Conservation (phyloP, 176 grass and related monocot species). For the Coix lacrymajobi region DNA sequence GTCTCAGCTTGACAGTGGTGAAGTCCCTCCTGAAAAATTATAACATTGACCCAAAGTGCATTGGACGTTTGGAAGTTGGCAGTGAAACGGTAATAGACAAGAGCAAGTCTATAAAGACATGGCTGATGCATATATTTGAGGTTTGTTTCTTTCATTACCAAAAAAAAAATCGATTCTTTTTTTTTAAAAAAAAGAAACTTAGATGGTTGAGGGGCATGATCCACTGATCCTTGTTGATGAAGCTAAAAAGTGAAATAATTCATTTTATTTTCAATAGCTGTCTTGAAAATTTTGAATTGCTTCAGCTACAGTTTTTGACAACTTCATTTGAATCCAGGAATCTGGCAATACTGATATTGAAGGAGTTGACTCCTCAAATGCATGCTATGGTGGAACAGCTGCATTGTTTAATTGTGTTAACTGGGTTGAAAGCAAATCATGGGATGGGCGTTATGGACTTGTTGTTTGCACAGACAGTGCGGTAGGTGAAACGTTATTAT, state of each 20-base stretch:
- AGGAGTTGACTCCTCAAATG: slow-evolving; percentile 89
- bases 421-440: slow-evolving; percentile 95
- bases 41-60: slow-evolving; percentile 71
- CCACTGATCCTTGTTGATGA: background rate
- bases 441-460: slow-evolving; percentile 89
- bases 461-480: slow-evolving; percentile 98
- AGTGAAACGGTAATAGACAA: slow-evolving; percentile 99
- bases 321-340: slow-evolving; percentile 46
- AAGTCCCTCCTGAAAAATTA: slow-evolving; percentile 82
- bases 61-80: slow-evolving; percentile 93
- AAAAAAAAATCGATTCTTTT: background rate
- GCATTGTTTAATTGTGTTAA: slow-evolving; percentile 93
- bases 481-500: slow-evolving; percentile 37
- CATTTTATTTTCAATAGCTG: background rate
- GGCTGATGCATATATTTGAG: slow-evolving; percentile 99
- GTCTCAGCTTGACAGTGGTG: slow-evolving; percentile 76
- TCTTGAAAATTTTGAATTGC: background rate
- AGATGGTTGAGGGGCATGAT: background rate
- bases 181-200: background rate
- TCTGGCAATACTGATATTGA: slow-evolving; percentile 90
- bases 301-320: background rate
- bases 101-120: slow-evolving; percentile 99
- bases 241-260: background rate
- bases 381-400: slow-evolving; percentile 95
- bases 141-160: slow-evolving; percentile 30